Percentiles rank a stretch among this genome's conserved stretches.
phyloP scores from a whole-genome alignment of 768 basidiomycete species.

The Cubamyces sp. region DNA sequence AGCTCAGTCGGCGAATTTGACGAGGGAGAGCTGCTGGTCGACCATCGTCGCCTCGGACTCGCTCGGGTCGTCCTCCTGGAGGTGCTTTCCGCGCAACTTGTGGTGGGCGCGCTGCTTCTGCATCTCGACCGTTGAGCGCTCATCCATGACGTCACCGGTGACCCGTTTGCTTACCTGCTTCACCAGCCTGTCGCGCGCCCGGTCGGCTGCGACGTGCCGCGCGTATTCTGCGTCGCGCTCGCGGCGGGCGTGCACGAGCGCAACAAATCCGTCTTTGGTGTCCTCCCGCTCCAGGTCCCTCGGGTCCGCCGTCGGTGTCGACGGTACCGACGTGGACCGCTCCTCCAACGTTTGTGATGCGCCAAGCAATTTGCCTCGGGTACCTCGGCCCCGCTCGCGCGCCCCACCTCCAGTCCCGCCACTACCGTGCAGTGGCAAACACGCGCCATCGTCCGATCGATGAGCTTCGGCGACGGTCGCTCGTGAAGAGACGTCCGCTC shows the following conservation, averaged over 20 bases:
- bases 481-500: neutral
- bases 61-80: conserved; percentile 13
- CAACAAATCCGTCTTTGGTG: conserved; percentile 21
- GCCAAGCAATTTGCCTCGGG: conserved; percentile 16
- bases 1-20: neutral
- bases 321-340: conserved; percentile 7
- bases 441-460: conserved; percentile 13
- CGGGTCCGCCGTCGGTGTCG: neutral
- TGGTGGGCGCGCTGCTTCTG: conserved; percentile 19
- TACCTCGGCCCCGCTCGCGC: conserved; percentile 18
- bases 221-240: conserved; percentile 30
- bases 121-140: neutral
- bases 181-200: conserved; percentile 18
- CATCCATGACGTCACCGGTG: conserved; percentile 7
- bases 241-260: conserved; percentile 26
- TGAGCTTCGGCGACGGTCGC: neutral
- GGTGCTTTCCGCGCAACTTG: conserved; percentile 10
- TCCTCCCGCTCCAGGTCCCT: conserved; percentile 6
- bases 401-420: neutral
- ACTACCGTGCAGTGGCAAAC: neutral
- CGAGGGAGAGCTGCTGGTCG: conserved; percentile 5
- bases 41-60: conserved; percentile 25
- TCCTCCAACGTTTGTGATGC: conserved; percentile 13
- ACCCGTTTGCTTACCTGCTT: conserved; percentile 20
- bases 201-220: conserved; percentile 21